Evolutionary conservation across 2,329 filamentous ascomycete genomes (phyloP).

Genomic region (Decorospora gaudefroyi): DNA sequence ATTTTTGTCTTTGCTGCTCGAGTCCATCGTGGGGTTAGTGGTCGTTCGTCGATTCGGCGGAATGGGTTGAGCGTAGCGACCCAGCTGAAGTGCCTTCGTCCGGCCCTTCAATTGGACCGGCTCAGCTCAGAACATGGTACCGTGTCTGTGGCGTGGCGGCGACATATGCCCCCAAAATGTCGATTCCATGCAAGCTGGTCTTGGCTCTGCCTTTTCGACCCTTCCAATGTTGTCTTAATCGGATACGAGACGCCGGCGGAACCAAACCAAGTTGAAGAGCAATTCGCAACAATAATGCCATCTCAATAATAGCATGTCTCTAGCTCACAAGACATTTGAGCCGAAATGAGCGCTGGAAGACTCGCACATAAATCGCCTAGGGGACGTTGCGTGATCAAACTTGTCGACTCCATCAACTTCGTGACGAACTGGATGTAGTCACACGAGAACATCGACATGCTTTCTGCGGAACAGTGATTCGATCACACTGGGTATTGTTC

Average conservation of each 20-base stretch:
- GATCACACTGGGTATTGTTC: too few species aligned
- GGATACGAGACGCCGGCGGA: constrained; percentile 9
- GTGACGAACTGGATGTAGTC: too few species aligned
- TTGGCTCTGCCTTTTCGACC: constrained; percentile 8
- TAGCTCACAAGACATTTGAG: too few species aligned
- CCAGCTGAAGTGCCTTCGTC: constrained; percentile 8
- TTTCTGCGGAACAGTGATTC: too few species aligned
- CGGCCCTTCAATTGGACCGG: constrained; percentile 3
- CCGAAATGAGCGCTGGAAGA: background rate
- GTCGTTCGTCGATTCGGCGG: constrained; percentile 6
- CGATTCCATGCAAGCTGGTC: constrained; percentile 11
- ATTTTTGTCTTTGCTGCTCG: background rate
- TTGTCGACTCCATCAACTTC: too few species aligned
- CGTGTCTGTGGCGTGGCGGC: background rate
- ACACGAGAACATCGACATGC: too few species aligned
- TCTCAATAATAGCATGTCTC: constrained; percentile 4
- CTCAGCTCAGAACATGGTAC: background rate
- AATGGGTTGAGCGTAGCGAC: constrained; percentile 11
- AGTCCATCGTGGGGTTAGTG: constrained; percentile 6
- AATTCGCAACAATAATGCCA: background rate
- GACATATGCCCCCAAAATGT: constrained; percentile 2
- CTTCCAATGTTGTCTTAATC: constrained; percentile 17
- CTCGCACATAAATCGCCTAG: too few species aligned
- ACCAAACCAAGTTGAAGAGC: constrained; percentile 2
- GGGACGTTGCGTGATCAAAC: too few species aligned